phyloP scores from a whole-genome alignment of 176 grass and related monocot genomes.

The Carex pumila region DNA sequence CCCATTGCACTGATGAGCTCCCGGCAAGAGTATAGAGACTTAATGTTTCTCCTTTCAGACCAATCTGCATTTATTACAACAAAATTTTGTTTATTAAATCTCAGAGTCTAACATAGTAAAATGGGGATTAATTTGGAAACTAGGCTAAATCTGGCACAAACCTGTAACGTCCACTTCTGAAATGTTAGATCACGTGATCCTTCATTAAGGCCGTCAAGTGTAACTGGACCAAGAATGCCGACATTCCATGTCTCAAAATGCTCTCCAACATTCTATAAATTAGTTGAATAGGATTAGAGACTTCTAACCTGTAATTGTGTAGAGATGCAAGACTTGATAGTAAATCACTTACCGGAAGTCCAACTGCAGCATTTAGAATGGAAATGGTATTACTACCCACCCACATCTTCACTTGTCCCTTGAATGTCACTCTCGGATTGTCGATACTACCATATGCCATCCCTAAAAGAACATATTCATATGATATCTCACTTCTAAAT shows the following conservation, averaged over 20 bases:
- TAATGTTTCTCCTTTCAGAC: constrained; percentile 79
- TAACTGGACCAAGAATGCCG: constrained; percentile 88
- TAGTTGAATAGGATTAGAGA: not conserved
- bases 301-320: not conserved
- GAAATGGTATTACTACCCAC: constrained; percentile 87
- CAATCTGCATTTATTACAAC: constrained; percentile 43
- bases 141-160: constrained; percentile 11
- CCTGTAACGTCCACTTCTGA: constrained; percentile 95
- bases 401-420: constrained; percentile 63
- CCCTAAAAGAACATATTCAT: constrained; percentile 30
- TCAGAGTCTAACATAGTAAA: not conserved
- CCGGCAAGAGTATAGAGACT: constrained; percentile 71
- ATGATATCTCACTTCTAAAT: not conserved
- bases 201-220: constrained; percentile 67
- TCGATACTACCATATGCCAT: constrained; percentile 70
- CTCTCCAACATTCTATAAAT: constrained; percentile 77
- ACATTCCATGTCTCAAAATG: constrained; percentile 99
- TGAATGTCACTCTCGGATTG: constrained; percentile 68
- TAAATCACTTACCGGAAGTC: constrained; percentile 68
- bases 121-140: not conserved
- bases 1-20: constrained; percentile 87
- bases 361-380: constrained; percentile 79
- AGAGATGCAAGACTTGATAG: constrained; percentile 1
- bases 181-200: constrained; percentile 83
- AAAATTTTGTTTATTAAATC: not conserved